Percentiles rank a stretch among this genome's conserved stretches.
These are phyloP conservation scores for Metschnikowia corniflorae DNA, from an alignment of 805 yeast species.

Conservation along the genomic window DNA sequence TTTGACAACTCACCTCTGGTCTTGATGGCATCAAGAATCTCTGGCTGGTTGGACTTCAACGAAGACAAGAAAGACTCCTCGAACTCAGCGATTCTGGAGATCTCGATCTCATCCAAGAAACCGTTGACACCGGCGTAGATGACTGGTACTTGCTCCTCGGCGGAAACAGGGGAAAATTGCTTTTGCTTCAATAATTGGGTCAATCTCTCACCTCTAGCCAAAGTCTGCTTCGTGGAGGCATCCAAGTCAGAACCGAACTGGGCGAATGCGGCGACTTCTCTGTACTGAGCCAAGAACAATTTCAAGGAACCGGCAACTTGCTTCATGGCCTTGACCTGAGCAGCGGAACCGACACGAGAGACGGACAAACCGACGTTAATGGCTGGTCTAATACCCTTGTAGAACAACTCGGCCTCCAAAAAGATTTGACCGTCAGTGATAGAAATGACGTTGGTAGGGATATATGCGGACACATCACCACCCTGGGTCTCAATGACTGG, in stretches of 20 bases:
- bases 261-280: constrained; percentile 99
- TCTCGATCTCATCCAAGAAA: constrained; percentile 83
- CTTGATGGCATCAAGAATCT: constrained; percentile 78
- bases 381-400: constrained; percentile 99
- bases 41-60: constrained; percentile 87
- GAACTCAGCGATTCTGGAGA: constrained; percentile 83
- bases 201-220: constrained; percentile 99
- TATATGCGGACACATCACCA: constrained; percentile 98
- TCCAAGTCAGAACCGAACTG: constrained; percentile 99
- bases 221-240: constrained; percentile 99
- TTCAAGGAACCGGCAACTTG: constrained; percentile 99
- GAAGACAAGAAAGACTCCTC: constrained; percentile 90
- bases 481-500: constrained; percentile 98
- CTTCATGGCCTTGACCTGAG: constrained; percentile 99
- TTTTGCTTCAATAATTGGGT: constrained; percentile 97
- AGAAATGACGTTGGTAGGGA: constrained; percentile 96
- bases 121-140: constrained; percentile 99
- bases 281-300: constrained; percentile 99
- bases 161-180: constrained; percentile 94
- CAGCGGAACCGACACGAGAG: constrained; percentile 99
- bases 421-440: constrained; percentile 95
- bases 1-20: constrained; percentile 86
- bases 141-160: constrained; percentile 98
- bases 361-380: constrained; percentile 99
- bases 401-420: constrained; percentile 99